Evolutionary conservation across 805 yeast species (phyloP).

Genomic region (Yarrowia sp.): DNA sequence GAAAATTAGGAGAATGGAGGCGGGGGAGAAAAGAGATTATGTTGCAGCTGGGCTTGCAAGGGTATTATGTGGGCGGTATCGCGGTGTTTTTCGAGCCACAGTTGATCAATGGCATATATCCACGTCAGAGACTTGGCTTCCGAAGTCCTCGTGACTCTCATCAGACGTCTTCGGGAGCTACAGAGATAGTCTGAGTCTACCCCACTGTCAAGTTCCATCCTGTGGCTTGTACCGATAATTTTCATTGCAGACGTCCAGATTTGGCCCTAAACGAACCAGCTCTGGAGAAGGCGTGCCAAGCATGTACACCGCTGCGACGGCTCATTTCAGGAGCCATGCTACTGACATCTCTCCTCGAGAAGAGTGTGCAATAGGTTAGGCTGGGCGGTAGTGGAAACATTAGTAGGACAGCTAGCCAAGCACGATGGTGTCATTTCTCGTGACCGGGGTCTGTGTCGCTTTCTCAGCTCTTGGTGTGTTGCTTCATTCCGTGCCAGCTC

Average conservation of each 20-base stretch:
- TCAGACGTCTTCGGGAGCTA: neutral
- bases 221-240: neutral
- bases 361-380: too few species aligned
- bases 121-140: too few species aligned
- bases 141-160: too few species aligned
- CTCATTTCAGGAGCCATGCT: too few species aligned
- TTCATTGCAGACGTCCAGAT: neutral
- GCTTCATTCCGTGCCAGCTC: neutral
- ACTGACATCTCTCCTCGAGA: too few species aligned
- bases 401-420: neutral
- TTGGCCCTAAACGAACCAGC: neutral
- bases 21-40: too few species aligned
- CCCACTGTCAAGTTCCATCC: neutral
- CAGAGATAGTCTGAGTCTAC: neutral
- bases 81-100: too few species aligned
- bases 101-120: too few species aligned
- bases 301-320: neutral
- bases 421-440: neutral
- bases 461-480: too few species aligned
- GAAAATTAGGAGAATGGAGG: neutral
- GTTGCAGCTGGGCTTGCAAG: too few species aligned
- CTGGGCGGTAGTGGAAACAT: neutral
- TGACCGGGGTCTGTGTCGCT: neutral
- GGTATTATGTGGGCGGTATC: too few species aligned
- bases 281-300: neutral